These are phyloP conservation scores for Xylariaceae sp. DNA, from an alignment of 2,329 filamentous ascomycete genomes.

Conservation along the genomic window DNA sequence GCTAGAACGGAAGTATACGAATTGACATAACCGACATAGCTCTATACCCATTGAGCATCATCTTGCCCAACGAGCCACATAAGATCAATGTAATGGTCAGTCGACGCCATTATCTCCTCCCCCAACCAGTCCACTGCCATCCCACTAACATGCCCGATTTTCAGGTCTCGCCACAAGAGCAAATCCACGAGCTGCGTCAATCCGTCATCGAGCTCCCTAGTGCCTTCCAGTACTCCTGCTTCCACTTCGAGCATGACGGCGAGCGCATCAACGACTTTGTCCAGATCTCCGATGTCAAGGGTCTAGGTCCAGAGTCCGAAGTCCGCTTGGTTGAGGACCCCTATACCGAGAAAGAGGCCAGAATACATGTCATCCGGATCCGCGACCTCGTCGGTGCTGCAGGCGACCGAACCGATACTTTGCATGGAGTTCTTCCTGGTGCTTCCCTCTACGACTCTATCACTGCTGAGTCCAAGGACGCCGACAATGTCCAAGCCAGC, in stretches of 20 bases:
- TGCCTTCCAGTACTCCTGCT: slow-evolving; percentile 97
- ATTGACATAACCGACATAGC: slow-evolving; percentile 31
- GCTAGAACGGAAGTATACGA: background rate
- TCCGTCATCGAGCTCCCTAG: slow-evolving; percentile 90
- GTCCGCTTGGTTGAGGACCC: slow-evolving; percentile 85
- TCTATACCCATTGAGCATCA: slow-evolving; percentile 64
- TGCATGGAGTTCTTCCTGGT: slow-evolving; percentile 82
- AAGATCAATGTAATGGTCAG: slow-evolving; percentile 83
- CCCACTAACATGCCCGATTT: slow-evolving; percentile 20
- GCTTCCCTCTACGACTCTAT: slow-evolving; percentile 83
- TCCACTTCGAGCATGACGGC: slow-evolving; percentile 90
- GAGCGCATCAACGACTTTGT: slow-evolving; percentile 92
- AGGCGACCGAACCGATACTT: slow-evolving; percentile 79
- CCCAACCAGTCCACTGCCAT: slow-evolving; percentile 1
- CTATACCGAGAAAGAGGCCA: slow-evolving; percentile 96
- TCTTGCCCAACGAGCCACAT: slow-evolving; percentile 73
- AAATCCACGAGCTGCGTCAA: slow-evolving; percentile 95
- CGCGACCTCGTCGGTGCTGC: slow-evolving; percentile 91
- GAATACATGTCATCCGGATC: slow-evolving; percentile 87
- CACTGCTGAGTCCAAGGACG: slow-evolving; percentile 40
- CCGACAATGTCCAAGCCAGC: slow-evolving; percentile 36
- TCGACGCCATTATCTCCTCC: slow-evolving; percentile 19
- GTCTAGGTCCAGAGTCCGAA: slow-evolving; percentile 71
- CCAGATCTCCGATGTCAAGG: slow-evolving; percentile 83
- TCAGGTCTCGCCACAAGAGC: slow-evolving; percentile 87